Evolutionary conservation across 169 alveolate species (phyloP).

Genomic region (Hepatocystis sp.): DNA sequence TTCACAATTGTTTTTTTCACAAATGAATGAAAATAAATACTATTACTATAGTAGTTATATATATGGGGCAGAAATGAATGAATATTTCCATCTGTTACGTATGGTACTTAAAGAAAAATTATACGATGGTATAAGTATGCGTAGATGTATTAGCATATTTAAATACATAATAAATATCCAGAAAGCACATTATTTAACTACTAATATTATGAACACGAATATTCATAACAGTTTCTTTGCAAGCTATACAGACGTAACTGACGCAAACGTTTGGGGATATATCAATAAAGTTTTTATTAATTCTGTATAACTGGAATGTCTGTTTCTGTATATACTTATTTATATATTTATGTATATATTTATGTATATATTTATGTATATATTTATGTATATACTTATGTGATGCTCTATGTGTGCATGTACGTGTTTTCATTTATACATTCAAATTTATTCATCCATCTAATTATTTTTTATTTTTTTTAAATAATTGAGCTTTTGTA

Average conservation of each 20-base stretch:
- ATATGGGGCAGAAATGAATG: constrained; percentile 29
- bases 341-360: background rate
- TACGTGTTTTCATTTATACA: background rate
- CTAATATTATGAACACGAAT: background rate
- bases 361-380: background rate
- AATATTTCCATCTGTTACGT: background rate
- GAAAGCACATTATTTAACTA: background rate
- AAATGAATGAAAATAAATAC: constrained; percentile 4
- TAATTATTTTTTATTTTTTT: background rate
- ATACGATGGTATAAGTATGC: constrained; percentile 11
- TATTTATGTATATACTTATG: background rate
- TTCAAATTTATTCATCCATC: background rate
- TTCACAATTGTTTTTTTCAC: constrained; percentile 23
- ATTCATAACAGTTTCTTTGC: constrained; percentile 13
- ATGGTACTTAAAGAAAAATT: constrained; percentile 7
- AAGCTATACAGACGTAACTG: constrained; percentile 7
- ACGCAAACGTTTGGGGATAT: constrained; percentile 28
- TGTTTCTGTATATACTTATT: background rate
- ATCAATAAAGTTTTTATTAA: background rate
- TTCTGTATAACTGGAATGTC: background rate
- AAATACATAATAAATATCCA: constrained; percentile 37
- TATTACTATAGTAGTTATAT: constrained; percentile 38
- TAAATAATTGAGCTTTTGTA: background rate
- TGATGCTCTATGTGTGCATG: background rate
- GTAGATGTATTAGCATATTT: constrained; percentile 10